These are phyloP conservation scores for Tricholoma saponaceum DNA, from an alignment of 768 basidiomycete genomes.

Conservation along the genomic window DNA sequence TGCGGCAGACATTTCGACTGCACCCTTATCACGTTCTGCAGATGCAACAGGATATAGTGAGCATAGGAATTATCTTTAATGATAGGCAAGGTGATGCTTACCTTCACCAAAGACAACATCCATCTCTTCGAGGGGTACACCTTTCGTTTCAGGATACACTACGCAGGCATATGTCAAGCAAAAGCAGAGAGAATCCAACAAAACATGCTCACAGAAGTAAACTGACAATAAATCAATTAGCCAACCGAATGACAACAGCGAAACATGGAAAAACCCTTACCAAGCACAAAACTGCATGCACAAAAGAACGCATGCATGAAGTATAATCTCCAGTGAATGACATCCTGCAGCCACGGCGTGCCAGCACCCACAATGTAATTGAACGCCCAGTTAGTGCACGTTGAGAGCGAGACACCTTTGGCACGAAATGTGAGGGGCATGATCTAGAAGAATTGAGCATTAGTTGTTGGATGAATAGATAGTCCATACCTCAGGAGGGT, in stretches of 20 bases:
- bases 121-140: slow-evolving; percentile 87
- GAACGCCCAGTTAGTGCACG: slow-evolving; percentile 86
- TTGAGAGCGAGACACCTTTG: slow-evolving; percentile 92
- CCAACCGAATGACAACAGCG: neutral
- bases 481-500: slow-evolving; percentile 67
- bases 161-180: slow-evolving; percentile 1
- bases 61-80: neutral
- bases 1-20: neutral
- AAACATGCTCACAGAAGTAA: slow-evolving; percentile 61
- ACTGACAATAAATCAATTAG: slow-evolving; percentile 34
- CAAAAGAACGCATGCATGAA: slow-evolving; percentile 98
- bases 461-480: neutral
- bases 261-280: slow-evolving; percentile 24
- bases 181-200: neutral
- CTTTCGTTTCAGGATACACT: slow-evolving; percentile 89
- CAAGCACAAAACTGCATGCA: slow-evolving; percentile 77
- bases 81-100: slow-evolving; percentile 14
- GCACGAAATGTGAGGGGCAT: slow-evolving; percentile 86
- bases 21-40: neutral
- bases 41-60: neutral
- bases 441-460: slow-evolving; percentile 45
- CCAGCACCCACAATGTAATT: slow-evolving; percentile 87
- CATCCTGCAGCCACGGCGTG: slow-evolving; percentile 83
- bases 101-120: slow-evolving; percentile 88
- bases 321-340: slow-evolving; percentile 90